Conservation (phyloP, 176 grass and related monocot species). For the Rhynchospora tenuis region DNA sequence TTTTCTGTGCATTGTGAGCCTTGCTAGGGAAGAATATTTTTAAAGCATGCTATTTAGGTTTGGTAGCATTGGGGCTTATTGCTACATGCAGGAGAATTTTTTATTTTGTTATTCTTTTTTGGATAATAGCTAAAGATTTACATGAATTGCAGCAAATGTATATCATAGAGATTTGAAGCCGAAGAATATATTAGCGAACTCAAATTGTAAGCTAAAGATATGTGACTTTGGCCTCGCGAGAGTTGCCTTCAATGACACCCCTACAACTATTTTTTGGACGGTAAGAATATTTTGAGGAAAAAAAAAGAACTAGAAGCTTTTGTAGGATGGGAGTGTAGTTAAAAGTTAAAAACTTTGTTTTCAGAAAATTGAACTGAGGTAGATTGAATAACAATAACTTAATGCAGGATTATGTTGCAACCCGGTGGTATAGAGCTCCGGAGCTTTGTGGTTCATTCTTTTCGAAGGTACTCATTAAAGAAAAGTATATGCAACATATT, state of each 20-base stretch:
- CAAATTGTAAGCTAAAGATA: constrained; percentile 98
- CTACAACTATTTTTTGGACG: constrained; percentile 99
- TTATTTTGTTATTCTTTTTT: constrained; percentile 1
- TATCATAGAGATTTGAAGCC: constrained; percentile 98
- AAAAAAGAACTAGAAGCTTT: neutral
- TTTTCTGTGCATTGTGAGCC: neutral
- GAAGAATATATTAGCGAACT: constrained; percentile 98
- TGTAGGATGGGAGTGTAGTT: no score
- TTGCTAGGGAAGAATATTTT: neutral
- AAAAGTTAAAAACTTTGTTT: no score
- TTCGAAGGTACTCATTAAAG: constrained; percentile 58
- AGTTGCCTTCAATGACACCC: constrained; percentile 92
- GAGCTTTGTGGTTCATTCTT: constrained; percentile 97
- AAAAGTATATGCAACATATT: neutral
- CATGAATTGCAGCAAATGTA: constrained; percentile 70
- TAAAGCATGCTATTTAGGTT: neutral
- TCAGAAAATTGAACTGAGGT: neutral
- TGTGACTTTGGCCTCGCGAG: constrained; percentile 98
- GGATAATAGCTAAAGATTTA: constrained; percentile 30
- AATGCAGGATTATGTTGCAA: constrained; percentile 97
- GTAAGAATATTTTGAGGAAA: constrained; percentile 33
- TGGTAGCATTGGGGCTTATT: neutral
- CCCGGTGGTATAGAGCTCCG: constrained; percentile 99
- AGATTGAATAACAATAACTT: constrained; percentile 12
- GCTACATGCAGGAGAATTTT: neutral